Conservation (phyloP, 768 basidiomycete species). For the Coprinellus micaceus region DNA sequence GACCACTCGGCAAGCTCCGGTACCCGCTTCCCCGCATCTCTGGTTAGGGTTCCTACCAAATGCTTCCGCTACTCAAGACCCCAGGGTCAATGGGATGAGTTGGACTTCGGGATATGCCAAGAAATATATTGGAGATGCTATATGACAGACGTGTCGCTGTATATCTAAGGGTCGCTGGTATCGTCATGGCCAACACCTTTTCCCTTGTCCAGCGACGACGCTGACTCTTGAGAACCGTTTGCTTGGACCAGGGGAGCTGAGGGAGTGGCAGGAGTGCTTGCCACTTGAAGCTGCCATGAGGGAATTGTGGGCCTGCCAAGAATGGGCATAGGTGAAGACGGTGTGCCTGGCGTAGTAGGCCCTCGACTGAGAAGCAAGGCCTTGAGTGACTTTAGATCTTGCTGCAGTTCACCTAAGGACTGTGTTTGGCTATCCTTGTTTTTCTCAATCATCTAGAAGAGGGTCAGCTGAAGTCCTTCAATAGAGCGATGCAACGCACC, state of each 20-base stretch:
- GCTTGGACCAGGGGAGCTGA: not conserved
- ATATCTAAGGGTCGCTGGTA: too few relatives aligned
- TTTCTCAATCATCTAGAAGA: slow-evolving; percentile 85
- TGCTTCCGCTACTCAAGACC: not conserved
- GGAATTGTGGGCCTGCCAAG: slow-evolving; percentile 75
- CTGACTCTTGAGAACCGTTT: not conserved
- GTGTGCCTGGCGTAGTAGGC: slow-evolving; percentile 43
- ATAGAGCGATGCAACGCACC: slow-evolving; percentile 44
- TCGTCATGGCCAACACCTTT: not conserved
- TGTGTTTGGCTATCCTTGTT: slow-evolving; percentile 82
- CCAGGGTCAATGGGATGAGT: too few relatives aligned
- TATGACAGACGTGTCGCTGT: too few relatives aligned
- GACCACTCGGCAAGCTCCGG: slow-evolving; percentile 13
- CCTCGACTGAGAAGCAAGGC: slow-evolving; percentile 78
- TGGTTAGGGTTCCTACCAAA: slow-evolving; percentile 6
- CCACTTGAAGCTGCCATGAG: slow-evolving; percentile 89
- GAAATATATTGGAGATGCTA: too few relatives aligned
- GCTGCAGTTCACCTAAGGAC: slow-evolving; percentile 82
- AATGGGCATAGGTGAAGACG: slow-evolving; percentile 49
- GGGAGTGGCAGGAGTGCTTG: slow-evolving; percentile 30
- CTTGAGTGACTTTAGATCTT: slow-evolving; percentile 93
- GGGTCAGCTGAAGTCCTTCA: slow-evolving; percentile 1
- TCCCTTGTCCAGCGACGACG: not conserved
- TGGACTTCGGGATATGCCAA: too few relatives aligned
- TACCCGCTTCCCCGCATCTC: not conserved